Evolutionary conservation across 202 grass and related monocot genomes (phyloP), one percentile per base, ranked within the genome.

Genomic region (Zizania palustris): DNA sequence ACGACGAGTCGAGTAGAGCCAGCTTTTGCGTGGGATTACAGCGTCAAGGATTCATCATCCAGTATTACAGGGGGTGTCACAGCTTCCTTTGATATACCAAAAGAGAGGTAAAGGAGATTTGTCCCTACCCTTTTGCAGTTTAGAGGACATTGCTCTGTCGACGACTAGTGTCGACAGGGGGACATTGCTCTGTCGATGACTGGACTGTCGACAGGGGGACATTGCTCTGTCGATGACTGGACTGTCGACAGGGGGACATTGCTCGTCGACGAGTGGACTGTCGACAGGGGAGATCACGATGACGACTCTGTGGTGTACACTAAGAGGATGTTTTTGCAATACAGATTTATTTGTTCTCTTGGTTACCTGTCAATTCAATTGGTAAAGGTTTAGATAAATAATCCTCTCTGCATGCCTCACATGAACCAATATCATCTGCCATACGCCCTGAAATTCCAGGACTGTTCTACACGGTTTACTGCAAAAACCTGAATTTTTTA

Each of bases 11-110:
- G n/a, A 70, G 15, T 58, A 46, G 14, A 79, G 13, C 12, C 48
- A 9, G 9, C 51, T 49, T 63, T 33, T 42, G 4, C n/a, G 38
- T 42, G 12, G 7, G 55, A 45, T 53, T 35, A 36, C 11, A 10
- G 6, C 21, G 16, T 41, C 10, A 43, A 44, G 10, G n/a, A 14
- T 15, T 38, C 79, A 57, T 65, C 60, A 48, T 58, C 79, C 61
- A 37, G 80, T 56, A 74, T 69, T 41, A 66, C 21, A 16, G 37
- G 64, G 48, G 55, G 50, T 22, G 61, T 15, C 56, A 44, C 45
- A 46, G 13, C 44, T 51, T 72, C 61, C n/a, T 11, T 45, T 10
- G 43, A 5, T 51, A 1, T 11, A 0, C 62, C 13, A n/a, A 72
- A 63, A 81, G 10, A 4, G 6, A 49, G 71, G 22, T 41, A 14